Base-by-base conservation (phyloP, 2,329 filamentous ascomycete species). In the Proliferodiscus dingleyae region DNA sequence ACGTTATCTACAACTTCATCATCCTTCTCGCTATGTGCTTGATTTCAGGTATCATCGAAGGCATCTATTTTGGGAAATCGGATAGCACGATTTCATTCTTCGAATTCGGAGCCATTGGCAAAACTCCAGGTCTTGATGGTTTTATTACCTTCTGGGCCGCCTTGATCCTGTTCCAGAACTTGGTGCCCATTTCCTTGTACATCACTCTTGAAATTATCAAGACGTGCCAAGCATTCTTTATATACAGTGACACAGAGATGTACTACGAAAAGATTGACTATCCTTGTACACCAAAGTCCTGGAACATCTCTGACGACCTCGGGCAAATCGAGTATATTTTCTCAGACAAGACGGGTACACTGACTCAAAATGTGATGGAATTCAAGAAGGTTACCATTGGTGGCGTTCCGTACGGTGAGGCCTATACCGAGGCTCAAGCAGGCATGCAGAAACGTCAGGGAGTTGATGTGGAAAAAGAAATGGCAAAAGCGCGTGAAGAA, bases 281-380 rank as follows among this genome's bases (percentile, higher is more conserved):
- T 62, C 89, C 91, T 2, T 98, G 94, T 63, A 89, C 95, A 9
- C 93, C 94, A 4, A 97, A 97, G 63, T 89, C 90, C 0, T 98
- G 93, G 93, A 98, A 97, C 64, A 97, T 98, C 41, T 97, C 91
- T 1, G 93, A 98, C 62, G 94, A 98, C 60, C 75, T 98, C 37
- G 93, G 93, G 10, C 93, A 98, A 68, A 95, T 98, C 52, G 93
- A 97, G 68, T 98, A 97, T 71, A 95, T 98, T 56, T 98, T 98
- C 67, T 96, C 88, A 0, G 88, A 95, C 73, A 95, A 95, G 69
- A 95, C 88, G 0, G 88, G 88, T 47, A 95, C 88, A 2, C 70
- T 95, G 53, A 95, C 88, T 0, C 88, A 94, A 61, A 95, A 95
- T 64, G 86, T 94, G 43, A 95, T 95, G 93, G 94, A 98, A 66